A percentile compares a stretch with the other conserved stretches of the same genome.
These are phyloP conservation scores for Polychaeton citri DNA, from an alignment of 2,329 filamentous ascomycete genomes.

Conservation along the genomic window DNA sequence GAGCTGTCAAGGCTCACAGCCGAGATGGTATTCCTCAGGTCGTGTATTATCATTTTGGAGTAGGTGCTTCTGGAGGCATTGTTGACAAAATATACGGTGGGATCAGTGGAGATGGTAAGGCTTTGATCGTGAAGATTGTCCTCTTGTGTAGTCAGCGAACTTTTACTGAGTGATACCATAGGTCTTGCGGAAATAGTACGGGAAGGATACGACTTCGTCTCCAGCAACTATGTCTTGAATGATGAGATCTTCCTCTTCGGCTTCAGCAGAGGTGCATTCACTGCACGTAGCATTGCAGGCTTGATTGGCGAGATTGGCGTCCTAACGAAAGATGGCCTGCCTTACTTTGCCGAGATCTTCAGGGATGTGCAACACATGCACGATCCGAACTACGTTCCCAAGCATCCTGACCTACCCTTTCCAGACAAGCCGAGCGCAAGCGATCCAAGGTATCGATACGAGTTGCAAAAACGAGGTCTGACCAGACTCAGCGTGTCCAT, in stretches of 20 bases:
- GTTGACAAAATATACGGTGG: conserved; percentile 27
- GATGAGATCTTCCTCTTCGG: conserved; percentile 38
- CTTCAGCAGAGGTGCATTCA: conserved; percentile 35
- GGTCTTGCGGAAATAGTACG: conserved; percentile 35
- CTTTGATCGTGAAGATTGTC: not conserved
- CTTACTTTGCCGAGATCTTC: conserved; percentile 33
- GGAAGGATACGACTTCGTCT: conserved; percentile 37
- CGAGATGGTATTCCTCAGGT: conserved; percentile 37
- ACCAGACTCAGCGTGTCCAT: conserved; percentile 22
- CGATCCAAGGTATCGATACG: conserved; percentile 29
- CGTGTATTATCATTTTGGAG: conserved; percentile 37
- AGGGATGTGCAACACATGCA: conserved; percentile 31
- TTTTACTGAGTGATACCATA: not conserved
- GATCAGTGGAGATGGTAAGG: conserved; percentile 24
- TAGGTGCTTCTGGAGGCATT: conserved; percentile 31
- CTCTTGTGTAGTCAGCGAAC: not conserved
- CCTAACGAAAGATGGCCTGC: conserved; percentile 33
- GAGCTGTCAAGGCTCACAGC: conserved; percentile 35
- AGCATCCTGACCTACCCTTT: conserved; percentile 33
- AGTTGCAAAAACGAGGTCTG: conserved; percentile 22
- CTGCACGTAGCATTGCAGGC: conserved; percentile 32
- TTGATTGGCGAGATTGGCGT: conserved; percentile 34
- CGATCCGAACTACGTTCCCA: conserved; percentile 30
- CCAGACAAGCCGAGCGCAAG: conserved; percentile 31
- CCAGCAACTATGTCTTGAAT: conserved; percentile 39